These are phyloP conservation scores for Hymenoscyphus occultus DNA, from an alignment of 2,329 filamentous ascomycete genomes.

Conservation along the genomic window DNA sequence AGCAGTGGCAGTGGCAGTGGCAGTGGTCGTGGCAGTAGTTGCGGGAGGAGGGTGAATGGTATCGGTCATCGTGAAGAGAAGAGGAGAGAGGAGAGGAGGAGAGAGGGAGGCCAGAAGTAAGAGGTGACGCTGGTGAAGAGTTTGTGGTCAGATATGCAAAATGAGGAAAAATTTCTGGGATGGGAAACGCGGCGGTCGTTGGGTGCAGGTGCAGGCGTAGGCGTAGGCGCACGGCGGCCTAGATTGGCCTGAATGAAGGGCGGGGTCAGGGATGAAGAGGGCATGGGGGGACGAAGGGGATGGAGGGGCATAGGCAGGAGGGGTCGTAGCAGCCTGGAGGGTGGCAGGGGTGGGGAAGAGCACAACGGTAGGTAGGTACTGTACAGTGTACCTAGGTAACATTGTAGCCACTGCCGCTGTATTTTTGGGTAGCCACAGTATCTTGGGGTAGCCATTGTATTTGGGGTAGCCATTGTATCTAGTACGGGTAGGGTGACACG, in stretches of 20 bases:
- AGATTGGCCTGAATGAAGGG: conserved; percentile 12
- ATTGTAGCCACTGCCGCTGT: too few species aligned
- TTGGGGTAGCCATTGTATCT: too few species aligned
- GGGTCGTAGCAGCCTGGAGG: background rate
- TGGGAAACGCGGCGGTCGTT: conserved; percentile 20
- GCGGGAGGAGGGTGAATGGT: conserved; percentile 25
- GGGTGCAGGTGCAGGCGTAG: too few species aligned
- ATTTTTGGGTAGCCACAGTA: too few species aligned
- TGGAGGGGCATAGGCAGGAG: background rate
- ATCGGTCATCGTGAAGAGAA: conserved; percentile 35
- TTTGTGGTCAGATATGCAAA: conserved; percentile 27
- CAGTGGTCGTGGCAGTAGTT: conserved; percentile 12
- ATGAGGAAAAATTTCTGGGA: conserved; percentile 25
- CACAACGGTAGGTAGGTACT: background rate
- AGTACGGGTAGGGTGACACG: too few species aligned
- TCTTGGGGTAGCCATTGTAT: too few species aligned
- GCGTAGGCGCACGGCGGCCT: conserved; percentile 11
- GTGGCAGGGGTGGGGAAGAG: background rate
- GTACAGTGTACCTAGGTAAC: too few species aligned
- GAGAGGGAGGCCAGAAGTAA: conserved; percentile 22
- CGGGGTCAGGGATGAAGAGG: background rate
- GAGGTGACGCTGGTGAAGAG: conserved; percentile 18
- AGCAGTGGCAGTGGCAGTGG: conserved; percentile 1
- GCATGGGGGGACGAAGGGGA: background rate
- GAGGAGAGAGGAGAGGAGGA: conserved; percentile 16